Evolutionary conservation across 306 rosid genomes (phyloP).

Genomic region (Prunus mongolica): DNA sequence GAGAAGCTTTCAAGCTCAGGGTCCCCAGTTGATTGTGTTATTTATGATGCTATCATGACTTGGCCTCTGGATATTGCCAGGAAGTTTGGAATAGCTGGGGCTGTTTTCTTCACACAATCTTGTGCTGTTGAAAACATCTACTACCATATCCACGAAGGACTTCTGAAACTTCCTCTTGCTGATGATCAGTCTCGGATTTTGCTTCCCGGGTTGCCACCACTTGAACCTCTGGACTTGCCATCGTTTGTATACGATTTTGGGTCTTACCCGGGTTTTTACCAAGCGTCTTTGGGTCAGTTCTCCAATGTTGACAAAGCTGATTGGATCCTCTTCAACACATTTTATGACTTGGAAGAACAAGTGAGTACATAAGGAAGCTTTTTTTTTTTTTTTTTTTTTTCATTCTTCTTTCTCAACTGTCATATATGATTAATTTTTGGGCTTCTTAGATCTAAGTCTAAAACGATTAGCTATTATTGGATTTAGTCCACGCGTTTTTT

Average conservation of each 20-base stretch:
- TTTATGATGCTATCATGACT: conserved; percentile 37
- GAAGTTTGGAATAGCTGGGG: conserved; percentile 37
- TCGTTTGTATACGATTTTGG: not conserved
- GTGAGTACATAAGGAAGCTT: conserved; percentile 5
- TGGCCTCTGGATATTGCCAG: conserved; percentile 51
- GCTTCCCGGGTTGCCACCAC: not conserved
- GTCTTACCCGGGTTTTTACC: conserved; percentile 43
- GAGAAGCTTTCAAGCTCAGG: conserved; percentile 13
- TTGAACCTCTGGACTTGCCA: not conserved
- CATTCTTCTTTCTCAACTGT: not conserved
- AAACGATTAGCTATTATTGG: too few relatives aligned
- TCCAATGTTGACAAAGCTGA: conserved; percentile 45
- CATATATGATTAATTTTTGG: not conserved
- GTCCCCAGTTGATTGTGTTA: conserved; percentile 31
- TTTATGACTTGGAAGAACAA: conserved; percentile 56
- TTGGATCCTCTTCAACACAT: conserved; percentile 49
- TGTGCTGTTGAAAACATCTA: conserved; percentile 38
- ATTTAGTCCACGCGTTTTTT: too few relatives aligned
- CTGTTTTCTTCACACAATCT: conserved; percentile 47
- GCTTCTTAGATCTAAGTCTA: not conserved
- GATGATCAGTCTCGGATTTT: not conserved
- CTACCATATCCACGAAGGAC: conserved; percentile 32
- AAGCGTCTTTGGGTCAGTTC: conserved; percentile 39
- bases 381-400: too few relatives aligned
- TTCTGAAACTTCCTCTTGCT: conserved; percentile 32